phyloP scores from a whole-genome alignment of 306 rosid genomes.

The Gastrolobium villosum region DNA sequence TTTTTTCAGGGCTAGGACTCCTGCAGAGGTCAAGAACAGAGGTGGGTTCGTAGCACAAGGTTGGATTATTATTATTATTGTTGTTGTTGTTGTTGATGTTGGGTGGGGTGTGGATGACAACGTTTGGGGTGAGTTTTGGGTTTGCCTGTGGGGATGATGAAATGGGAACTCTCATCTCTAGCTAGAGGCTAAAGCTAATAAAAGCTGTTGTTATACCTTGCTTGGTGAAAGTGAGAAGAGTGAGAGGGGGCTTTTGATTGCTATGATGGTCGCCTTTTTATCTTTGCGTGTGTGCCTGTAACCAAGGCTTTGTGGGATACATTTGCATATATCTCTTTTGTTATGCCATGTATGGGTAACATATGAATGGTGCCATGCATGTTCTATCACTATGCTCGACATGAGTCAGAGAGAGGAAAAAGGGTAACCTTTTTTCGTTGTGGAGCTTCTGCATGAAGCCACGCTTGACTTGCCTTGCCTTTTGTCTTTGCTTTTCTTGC shows the following conservation, averaged over 20 bases:
- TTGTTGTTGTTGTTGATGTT: slow-evolving; percentile 12
- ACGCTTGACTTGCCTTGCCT: slow-evolving; percentile 5
- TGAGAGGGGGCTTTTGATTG: slow-evolving; percentile 61
- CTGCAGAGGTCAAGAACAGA: slow-evolving; percentile 89
- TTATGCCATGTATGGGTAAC: slow-evolving; percentile 21
- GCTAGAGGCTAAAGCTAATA: not conserved
- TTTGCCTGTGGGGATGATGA: slow-evolving; percentile 53
- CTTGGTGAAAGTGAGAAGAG: slow-evolving; percentile 44
- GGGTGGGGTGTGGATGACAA: not conserved
- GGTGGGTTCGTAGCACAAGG: slow-evolving; percentile 76
- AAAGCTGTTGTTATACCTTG: slow-evolving; percentile 32
- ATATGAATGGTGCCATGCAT: slow-evolving; percentile 23
- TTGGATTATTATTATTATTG: not conserved
- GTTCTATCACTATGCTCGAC: slow-evolving; percentile 30
- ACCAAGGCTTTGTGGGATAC: slow-evolving; percentile 19
- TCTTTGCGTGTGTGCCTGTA: slow-evolving; percentile 72
- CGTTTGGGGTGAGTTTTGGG: slow-evolving; percentile 46
- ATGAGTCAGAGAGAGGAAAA: slow-evolving; percentile 31
- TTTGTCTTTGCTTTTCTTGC: slow-evolving; percentile 13
- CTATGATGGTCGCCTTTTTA: slow-evolving; percentile 70
- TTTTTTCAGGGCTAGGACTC: slow-evolving; percentile 77
- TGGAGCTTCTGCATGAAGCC: slow-evolving; percentile 59
- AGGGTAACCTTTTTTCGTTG: slow-evolving; percentile 50
- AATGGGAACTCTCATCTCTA: slow-evolving; percentile 85
- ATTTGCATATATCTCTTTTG: slow-evolving; percentile 29